These are phyloP conservation scores for Oxytropis ochrocephala DNA, from an alignment of 306 rosid genomes.

Conservation along the genomic window DNA sequence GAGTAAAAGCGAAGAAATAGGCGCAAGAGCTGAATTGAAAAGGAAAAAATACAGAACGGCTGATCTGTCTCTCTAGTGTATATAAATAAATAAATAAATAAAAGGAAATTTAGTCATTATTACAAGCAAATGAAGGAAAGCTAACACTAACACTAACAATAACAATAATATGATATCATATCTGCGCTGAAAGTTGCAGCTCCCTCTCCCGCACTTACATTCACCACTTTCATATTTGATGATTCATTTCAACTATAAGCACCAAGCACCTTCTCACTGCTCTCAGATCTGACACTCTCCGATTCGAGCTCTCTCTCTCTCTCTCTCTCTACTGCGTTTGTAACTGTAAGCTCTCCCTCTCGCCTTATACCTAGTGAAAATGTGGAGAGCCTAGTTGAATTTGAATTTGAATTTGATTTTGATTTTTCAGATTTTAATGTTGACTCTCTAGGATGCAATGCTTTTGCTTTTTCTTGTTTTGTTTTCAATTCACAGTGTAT, in stretches of 20 bases:
- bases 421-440: neutral
- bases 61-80: constrained; percentile 1
- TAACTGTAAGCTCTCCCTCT: constrained; percentile 28
- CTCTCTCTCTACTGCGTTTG: constrained; percentile 14
- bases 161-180: neutral
- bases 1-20: constrained; percentile 26
- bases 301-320: constrained; percentile 2
- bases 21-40: neutral
- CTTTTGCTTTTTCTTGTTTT: neutral
- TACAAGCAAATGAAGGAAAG: neutral
- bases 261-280: neutral
- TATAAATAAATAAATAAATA: neutral
- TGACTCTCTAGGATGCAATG: neutral
- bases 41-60: neutral
- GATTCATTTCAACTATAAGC: neutral
- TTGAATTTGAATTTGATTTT: neutral
- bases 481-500: neutral
- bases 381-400: neutral
- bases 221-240: neutral
- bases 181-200: constrained; percentile 16
- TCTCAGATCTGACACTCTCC: constrained; percentile 18
- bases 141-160: neutral
- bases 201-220: neutral
- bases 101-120: neutral
- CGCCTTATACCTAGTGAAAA: constrained; percentile 19